Evolutionary conservation across 179 eudicot genomes (phyloP).

Genomic region (Spergularia azorica): DNA sequence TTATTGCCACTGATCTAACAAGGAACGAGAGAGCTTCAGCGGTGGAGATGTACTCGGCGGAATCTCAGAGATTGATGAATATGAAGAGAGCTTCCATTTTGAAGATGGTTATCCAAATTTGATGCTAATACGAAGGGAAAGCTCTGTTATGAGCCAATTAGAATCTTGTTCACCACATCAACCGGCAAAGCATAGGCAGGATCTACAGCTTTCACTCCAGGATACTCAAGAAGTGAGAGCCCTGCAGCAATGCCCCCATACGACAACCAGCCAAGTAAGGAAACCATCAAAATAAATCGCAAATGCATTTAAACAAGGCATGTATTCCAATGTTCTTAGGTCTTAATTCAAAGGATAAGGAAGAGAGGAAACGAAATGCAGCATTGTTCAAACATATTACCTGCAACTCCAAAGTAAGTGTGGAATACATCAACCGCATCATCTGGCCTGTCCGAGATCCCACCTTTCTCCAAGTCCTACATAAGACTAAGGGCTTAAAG

Average conservation of each 20-base stretch:
- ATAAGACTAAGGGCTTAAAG: constrained; percentile 1
- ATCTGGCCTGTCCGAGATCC: constrained; percentile 92
- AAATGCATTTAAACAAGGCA: not conserved
- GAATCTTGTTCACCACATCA: constrained; percentile 72
- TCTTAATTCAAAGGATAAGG: not conserved
- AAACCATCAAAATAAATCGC: not conserved
- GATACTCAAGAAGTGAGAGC: constrained; percentile 87
- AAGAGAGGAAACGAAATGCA: not conserved
- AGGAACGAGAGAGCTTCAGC: not conserved
- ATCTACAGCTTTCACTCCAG: constrained; percentile 77
- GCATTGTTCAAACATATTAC: constrained; percentile 34
- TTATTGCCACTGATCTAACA: not conserved
- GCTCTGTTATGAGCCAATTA: constrained; percentile 33
- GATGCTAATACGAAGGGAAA: not conserved
- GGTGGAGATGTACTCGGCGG: not conserved
- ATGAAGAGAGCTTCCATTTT: too few relatives aligned
- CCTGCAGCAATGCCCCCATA: constrained; percentile 44
- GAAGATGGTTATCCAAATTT: not conserved
- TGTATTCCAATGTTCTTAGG: not conserved
- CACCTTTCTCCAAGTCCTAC: constrained; percentile 88
- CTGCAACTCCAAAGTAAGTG: constrained; percentile 93
- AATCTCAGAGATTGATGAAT: not conserved
- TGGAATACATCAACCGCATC: constrained; percentile 95
- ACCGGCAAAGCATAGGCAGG: constrained; percentile 96
- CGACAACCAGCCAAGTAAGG: too few relatives aligned